phyloP scores from a whole-genome alignment of 371 early-diverging fungal species.

The Mucor velutinosus region DNA sequence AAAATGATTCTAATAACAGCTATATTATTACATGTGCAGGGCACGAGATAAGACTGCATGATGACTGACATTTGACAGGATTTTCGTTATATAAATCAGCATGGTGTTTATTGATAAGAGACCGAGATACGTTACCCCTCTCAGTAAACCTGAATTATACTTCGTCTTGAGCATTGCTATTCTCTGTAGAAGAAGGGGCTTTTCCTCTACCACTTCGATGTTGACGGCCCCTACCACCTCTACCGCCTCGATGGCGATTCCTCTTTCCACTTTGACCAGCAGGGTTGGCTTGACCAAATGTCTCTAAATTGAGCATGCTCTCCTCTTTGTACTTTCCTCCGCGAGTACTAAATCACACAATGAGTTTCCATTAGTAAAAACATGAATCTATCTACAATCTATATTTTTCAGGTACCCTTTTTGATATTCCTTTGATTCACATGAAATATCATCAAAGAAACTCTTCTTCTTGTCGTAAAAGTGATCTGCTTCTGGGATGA shows the following conservation, averaged over 20 bases:
- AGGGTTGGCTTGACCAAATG: conserved; percentile 85
- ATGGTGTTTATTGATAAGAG: too few species aligned
- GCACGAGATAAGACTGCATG: too few species aligned
- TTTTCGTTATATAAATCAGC: too few species aligned
- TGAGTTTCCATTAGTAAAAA: neutral
- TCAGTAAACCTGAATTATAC: too few species aligned
- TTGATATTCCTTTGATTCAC: conserved; percentile 32
- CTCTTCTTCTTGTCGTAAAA: conserved; percentile 73
- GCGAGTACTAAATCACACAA: conserved; percentile 47
- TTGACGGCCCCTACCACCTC: conserved; percentile 22
- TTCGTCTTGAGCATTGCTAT: neutral
- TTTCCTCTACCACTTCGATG: conserved; percentile 37
- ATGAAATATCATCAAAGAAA: conserved; percentile 98
- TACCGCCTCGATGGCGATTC: conserved; percentile 28
- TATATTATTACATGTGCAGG: too few species aligned
- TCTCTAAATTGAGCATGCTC: conserved; percentile 86
- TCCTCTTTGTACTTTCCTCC: conserved; percentile 80
- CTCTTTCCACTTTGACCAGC: conserved; percentile 48
- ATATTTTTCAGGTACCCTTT: neutral
- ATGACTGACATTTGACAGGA: too few species aligned
- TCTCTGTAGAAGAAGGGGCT: neutral
- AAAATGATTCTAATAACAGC: too few species aligned
- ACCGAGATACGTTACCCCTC: too few species aligned
- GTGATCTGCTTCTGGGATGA: conserved; percentile 30
- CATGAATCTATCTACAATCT: neutral